Conservation (phyloP, 1,284 basidiomycete genomes). For the Tilletia setariae region DNA sequence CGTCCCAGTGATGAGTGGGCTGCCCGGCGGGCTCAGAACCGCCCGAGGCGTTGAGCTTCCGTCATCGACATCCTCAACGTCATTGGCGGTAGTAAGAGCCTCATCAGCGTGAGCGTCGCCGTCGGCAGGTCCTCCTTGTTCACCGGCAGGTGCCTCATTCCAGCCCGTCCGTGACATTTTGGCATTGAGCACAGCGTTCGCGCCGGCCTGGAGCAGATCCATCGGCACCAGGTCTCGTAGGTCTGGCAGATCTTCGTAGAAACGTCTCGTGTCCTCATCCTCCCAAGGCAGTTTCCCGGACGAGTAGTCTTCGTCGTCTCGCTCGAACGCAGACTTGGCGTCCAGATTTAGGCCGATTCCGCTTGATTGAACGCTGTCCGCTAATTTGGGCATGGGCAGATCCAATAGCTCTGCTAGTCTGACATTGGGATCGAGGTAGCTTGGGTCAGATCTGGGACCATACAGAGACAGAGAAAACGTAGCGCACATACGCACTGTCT, state of each 20-base stretch:
- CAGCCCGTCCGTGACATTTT: neutral
- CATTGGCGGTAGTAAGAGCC: no score
- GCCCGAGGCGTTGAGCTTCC: neutral
- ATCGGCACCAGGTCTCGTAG: conserved; percentile 81
- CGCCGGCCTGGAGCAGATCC: conserved; percentile 3
- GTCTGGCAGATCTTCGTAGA: conserved; percentile 91
- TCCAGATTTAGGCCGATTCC: conserved; percentile 58
- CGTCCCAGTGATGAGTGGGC: neutral
- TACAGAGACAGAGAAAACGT: neutral
- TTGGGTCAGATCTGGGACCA: conserved; percentile 1
- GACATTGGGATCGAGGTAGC: neutral
- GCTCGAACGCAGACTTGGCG: conserved; percentile 55
- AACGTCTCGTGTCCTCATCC: conserved; percentile 91
- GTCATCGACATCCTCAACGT: neutral
- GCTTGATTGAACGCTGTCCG: conserved; percentile 64
- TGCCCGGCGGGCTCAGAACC: neutral
- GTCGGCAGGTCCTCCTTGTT: neutral
- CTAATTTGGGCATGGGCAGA: conserved; percentile 74
- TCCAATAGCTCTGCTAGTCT: conserved; percentile 85
- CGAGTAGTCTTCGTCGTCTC: conserved; percentile 41
- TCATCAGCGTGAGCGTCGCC: conserved; percentile 23
- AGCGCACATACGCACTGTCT: conserved; percentile 18
- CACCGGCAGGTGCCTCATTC: neutral
- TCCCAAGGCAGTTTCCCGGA: conserved; percentile 80
- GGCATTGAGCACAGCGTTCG: neutral